A percentile compares a stretch with the other conserved stretches of the same genome.
Evolutionary conservation across 2,329 filamentous ascomycete species (phyloP).

Genomic region (Ceratocystis cacaofunesta): DNA sequence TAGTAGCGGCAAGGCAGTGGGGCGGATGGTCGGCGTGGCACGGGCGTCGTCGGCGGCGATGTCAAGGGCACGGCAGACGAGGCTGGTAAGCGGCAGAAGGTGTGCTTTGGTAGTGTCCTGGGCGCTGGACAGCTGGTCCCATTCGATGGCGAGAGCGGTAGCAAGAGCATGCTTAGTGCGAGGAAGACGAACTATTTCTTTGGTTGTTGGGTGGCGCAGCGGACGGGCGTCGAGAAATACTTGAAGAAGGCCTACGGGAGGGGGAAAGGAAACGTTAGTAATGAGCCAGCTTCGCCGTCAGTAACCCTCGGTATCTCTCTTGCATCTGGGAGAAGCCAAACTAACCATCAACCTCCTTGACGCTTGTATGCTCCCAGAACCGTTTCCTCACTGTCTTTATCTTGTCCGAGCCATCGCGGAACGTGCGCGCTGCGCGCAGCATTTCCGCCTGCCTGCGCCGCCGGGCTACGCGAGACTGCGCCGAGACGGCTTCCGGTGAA

Average conservation of each 20-base stretch:
- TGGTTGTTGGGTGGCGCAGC: constrained; percentile 61
- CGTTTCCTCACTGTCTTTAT: constrained; percentile 44
- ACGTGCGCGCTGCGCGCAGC: constrained; percentile 36
- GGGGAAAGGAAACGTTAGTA: background rate
- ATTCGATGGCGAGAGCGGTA: constrained; percentile 75
- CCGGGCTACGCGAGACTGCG: constrained; percentile 31
- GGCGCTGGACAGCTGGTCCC: constrained; percentile 70
- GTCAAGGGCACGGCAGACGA: constrained; percentile 70
- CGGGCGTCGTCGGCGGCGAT: constrained; percentile 51
- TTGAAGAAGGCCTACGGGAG: constrained; percentile 30
- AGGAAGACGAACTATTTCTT: constrained; percentile 58
- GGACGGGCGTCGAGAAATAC: constrained; percentile 66
- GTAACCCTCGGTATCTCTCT: too few species aligned
- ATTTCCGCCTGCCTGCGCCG: constrained; percentile 40
- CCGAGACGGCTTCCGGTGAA: constrained; percentile 24
- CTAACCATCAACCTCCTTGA: constrained; percentile 52
- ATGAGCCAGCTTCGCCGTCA: background rate
- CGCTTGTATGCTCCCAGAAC: constrained; percentile 77
- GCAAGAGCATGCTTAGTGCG: constrained; percentile 66
- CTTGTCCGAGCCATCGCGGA: constrained; percentile 26
- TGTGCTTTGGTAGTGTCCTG: constrained; percentile 76
- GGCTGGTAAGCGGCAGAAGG: constrained; percentile 77
- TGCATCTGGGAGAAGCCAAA: background rate
- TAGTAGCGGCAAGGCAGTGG: constrained; percentile 49
- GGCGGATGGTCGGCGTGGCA: constrained; percentile 39